Evolutionary conservation across 805 yeast species (phyloP), one percentile per base, ranked within the genome.

Genomic region (Myxozyma neotropica): DNA sequence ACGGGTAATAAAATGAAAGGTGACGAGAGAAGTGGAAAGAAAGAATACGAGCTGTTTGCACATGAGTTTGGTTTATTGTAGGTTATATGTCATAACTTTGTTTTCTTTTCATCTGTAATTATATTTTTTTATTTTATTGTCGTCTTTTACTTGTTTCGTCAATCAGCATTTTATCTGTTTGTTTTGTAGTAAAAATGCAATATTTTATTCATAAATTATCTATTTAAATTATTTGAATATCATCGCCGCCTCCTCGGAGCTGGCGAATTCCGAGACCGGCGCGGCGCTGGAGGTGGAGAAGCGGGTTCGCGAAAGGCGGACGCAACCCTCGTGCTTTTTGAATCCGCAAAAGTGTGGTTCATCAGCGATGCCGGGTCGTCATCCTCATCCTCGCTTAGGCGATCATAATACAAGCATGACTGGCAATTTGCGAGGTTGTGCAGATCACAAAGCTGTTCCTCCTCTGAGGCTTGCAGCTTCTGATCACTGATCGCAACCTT

Each of bases 351-450:
- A 33, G 53, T 43, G 29, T 61, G 67, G 10, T 33, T 45, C 57
- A 54, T 48, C 33, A 64, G 26, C 31, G 42, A 36, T 7, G 29
- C 26, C 13, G 50, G 43, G 8, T 35, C 56, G 15, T 60, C 66
- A 36, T 64, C 65, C 23, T 65, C 68, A 15, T 51, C 64, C 13
- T 59, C 69, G 24, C 66, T 62, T 13, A 65, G 47, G 10, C 47
- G 38, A 31, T 65, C 68, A 43, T 58, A 65, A 31, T 65, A 65
- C 45, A 61, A 21, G 48, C 69, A 67, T 8, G 69, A 67, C 46
- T 61, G 59, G 36, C 69, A 67, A 45, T 61, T 53, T 4, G 65
- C 61, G 19, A 67, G 55, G 40, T 62, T 62, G 36, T 67, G 69
- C 23, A 67, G 33, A 12, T 52, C 58, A 52, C 69, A 67, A 3